These are phyloP conservation scores for Thelephora terrestris DNA, from an alignment of 1,284 basidiomycete genomes.

Conservation along the genomic window DNA sequence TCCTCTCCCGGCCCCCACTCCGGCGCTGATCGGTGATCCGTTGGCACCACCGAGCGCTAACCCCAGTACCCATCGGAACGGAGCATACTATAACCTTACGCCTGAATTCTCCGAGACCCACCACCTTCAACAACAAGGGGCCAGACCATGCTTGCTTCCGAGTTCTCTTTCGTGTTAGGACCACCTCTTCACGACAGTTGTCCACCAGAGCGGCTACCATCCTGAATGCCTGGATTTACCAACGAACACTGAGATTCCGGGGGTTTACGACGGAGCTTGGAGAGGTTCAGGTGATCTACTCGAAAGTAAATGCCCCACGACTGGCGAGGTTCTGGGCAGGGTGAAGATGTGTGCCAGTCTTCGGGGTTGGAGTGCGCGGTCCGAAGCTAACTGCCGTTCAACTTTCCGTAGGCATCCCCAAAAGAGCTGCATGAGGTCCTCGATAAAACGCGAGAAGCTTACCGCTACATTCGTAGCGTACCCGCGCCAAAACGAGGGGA, in stretches of 20 bases:
- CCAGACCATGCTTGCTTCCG: background rate
- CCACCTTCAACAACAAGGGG: background rate
- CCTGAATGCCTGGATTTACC: slow-evolving; percentile 56
- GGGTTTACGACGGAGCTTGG: slow-evolving; percentile 75
- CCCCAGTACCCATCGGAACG: no score
- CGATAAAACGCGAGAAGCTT: slow-evolving; percentile 61
- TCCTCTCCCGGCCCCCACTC: no score
- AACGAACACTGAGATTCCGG: slow-evolving; percentile 35
- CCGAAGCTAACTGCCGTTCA: background rate
- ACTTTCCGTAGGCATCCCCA: slow-evolving; percentile 44
- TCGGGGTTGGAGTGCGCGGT: background rate
- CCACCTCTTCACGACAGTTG: slow-evolving; percentile 18
- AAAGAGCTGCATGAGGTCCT: slow-evolving; percentile 59
- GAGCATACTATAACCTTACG: no score
- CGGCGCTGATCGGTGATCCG: no score
- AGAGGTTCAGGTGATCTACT: slow-evolving; percentile 62
- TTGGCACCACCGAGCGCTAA: no score
- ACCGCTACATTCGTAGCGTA: slow-evolving; percentile 57
- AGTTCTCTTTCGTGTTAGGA: background rate
- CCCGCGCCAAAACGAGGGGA: slow-evolving; percentile 87
- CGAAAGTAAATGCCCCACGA: slow-evolving; percentile 63
- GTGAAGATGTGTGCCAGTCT: slow-evolving; percentile 44
- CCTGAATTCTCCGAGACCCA: no score
- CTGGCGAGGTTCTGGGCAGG: slow-evolving; percentile 63
- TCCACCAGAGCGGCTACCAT: slow-evolving; percentile 58